A percentile compares a stretch with the other conserved stretches of the same genome.
phyloP scores from a whole-genome alignment of 2,329 filamentous ascomycete genomes.

The Fusarium pseudoanthophilum region DNA sequence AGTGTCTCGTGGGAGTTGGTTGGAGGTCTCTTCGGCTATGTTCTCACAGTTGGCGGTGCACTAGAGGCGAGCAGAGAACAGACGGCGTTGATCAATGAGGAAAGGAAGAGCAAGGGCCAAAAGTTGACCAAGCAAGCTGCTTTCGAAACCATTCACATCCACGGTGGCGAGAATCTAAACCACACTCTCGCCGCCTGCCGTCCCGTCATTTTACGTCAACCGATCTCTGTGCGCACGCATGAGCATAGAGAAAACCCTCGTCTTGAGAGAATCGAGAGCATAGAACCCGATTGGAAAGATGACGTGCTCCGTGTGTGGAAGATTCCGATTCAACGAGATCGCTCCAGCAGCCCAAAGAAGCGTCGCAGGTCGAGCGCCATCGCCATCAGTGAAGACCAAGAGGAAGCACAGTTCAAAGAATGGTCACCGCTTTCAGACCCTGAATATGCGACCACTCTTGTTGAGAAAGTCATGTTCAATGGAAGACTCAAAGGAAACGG shows the following conservation, averaged over 20 bases:
- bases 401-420: slow-evolving; percentile 28
- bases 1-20: slow-evolving; percentile 77
- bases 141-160: slow-evolving; percentile 67
- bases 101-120: slow-evolving; percentile 53
- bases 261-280: slow-evolving; percentile 35
- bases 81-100: slow-evolving; percentile 52
- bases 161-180: slow-evolving; percentile 82
- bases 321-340: slow-evolving; percentile 61
- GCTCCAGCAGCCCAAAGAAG: slow-evolving; percentile 51
- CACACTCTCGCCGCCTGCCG: slow-evolving; percentile 85
- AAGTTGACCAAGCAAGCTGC: slow-evolving; percentile 40
- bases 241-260: slow-evolving; percentile 69
- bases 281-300: slow-evolving; percentile 77
- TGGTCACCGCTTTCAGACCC: slow-evolving; percentile 43
- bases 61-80: slow-evolving; percentile 60
- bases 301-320: slow-evolving; percentile 86
- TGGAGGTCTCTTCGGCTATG: slow-evolving; percentile 85
- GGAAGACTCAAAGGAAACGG: slow-evolving; percentile 43
- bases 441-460: slow-evolving; percentile 45
- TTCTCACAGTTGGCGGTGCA: slow-evolving; percentile 83
- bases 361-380: slow-evolving; percentile 44
- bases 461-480: slow-evolving; percentile 53
- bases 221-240: slow-evolving; percentile 75
- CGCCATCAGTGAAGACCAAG: slow-evolving; percentile 1
- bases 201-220: slow-evolving; percentile 86